Evolutionary conservation across 2,329 filamentous ascomycete species (phyloP).

Genomic region (Xylariales sp.): DNA sequence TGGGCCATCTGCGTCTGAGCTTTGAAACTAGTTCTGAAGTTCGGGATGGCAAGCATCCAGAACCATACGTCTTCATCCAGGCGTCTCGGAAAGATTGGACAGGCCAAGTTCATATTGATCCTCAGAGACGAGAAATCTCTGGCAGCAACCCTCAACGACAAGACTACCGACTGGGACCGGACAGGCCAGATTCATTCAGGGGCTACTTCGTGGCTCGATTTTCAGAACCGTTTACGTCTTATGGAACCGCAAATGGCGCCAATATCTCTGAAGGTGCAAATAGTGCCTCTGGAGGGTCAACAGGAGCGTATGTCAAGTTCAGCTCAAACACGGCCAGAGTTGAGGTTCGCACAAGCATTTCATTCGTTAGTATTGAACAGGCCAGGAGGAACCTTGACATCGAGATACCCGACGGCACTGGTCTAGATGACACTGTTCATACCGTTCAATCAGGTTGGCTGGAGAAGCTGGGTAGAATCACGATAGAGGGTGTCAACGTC

Average conservation of each 20-base stretch:
- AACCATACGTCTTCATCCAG: slow-evolving; percentile 1
- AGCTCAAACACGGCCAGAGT: slow-evolving; percentile 22
- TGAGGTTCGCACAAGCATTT: slow-evolving; percentile 42
- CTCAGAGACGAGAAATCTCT: slow-evolving; percentile 30
- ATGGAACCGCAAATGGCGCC: slow-evolving; percentile 30
- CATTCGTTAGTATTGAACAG: slow-evolving; percentile 42
- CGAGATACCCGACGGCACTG: slow-evolving; percentile 30
- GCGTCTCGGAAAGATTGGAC: neutral
- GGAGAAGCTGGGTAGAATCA: slow-evolving; percentile 38
- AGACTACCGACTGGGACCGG: slow-evolving; percentile 39
- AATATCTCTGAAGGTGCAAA: slow-evolving; percentile 17
- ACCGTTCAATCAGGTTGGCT: slow-evolving; percentile 38
- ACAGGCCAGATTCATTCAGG: slow-evolving; percentile 34
- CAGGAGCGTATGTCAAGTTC: slow-evolving; percentile 36
- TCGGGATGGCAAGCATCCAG: neutral
- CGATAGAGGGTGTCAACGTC: slow-evolving; percentile 36
- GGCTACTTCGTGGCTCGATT: slow-evolving; percentile 44
- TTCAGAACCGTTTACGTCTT: slow-evolving; percentile 34
- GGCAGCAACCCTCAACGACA: slow-evolving; percentile 42
- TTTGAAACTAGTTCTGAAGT: slow-evolving; percentile 18
- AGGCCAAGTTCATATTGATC: slow-evolving; percentile 29
- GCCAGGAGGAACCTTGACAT: slow-evolving; percentile 39
- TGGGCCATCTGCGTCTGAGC: slow-evolving; percentile 36
- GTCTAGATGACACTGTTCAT: slow-evolving; percentile 34
- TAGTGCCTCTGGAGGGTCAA: slow-evolving; percentile 30